Evolutionary conservation across 1,284 basidiomycete species (phyloP), one percentile per base, ranked within the genome.

Genomic region (Cystobasidium pallidum): DNA sequence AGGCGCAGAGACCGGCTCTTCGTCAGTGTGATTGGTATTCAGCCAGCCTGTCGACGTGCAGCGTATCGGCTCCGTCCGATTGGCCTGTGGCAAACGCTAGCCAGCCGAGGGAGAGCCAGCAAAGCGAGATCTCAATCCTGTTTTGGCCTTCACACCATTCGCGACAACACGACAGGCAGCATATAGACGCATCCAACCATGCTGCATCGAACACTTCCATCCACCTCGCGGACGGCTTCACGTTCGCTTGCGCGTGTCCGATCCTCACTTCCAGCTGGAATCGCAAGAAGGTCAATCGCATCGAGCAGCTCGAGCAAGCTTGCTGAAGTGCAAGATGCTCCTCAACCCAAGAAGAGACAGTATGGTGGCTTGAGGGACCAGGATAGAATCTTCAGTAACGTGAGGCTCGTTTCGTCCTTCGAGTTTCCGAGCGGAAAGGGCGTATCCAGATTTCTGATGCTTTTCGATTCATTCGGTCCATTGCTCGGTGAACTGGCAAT

Each of bases 331-430:
- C 74, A 74, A 54, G 70, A 72, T 47, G 58, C 66, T 19, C 66
- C 76, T 54, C 45, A 61, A 24, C 75, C 54, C 26, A 73, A 70
- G 52, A 47, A 52, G 24, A 71, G 67, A 43, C 58, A 55, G 17
- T 75, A 65, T 41, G 93, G 93, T 30, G 93, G 93, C 0, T 83
- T 97, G 76, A 91, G 89, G 81, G 94, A 96, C 83, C 92, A 94
- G 81, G 94, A 96, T 82, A 87, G 78, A 21, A 79, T 79, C 74
- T 80, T 80, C 72, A 74, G 68, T 15, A 96, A 96, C 81, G 67
- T 68, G 54, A 32, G 66, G 45, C n/a, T 6, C 11, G 32, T 34
- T 17, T 45, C 4, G 34, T n/a, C n/a, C n/a, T n/a, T n/a, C n/a
- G n/a, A n/a, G 32, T 57, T 32, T 32, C 30, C 52, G 30, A 15